These are phyloP conservation scores for Aegilops tauschii DNA, from an alignment of 176 grass and related monocot species.

Conservation along the genomic window DNA sequence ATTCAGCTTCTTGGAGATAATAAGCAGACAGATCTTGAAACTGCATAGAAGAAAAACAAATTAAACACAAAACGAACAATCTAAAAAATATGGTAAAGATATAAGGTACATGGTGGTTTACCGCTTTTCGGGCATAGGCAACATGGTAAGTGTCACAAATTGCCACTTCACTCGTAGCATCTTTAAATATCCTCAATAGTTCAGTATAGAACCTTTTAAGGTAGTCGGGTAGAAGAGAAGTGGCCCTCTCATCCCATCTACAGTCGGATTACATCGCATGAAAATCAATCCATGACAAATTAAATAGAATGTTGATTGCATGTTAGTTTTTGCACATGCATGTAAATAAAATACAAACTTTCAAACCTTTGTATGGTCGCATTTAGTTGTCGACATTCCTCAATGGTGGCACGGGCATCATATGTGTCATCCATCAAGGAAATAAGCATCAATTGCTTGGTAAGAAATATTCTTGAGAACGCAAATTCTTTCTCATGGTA, in stretches of 20 bases:
- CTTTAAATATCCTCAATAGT: not conserved
- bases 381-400: not conserved
- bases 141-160: not conserved
- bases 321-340: not conserved
- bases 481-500: not conserved
- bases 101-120: not conserved
- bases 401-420: conserved; percentile 12
- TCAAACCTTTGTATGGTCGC: conserved; percentile 28
- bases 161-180: not conserved
- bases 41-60: not conserved
- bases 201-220: not conserved
- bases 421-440: conserved; percentile 27
- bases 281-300: not conserved
- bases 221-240: not conserved
- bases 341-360: not conserved
- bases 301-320: not conserved
- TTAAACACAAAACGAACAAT: not conserved
- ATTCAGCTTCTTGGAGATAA: not conserved
- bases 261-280: not conserved
- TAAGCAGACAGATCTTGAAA: not conserved
- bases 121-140: not conserved
- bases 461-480: not conserved
- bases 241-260: not conserved
- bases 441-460: not conserved
- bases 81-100: not conserved